Percentiles rank a stretch among this genome's conserved stretches.
phyloP scores from a whole-genome alignment of 2,329 filamentous ascomycete genomes.

The Graphium sp. region DNA sequence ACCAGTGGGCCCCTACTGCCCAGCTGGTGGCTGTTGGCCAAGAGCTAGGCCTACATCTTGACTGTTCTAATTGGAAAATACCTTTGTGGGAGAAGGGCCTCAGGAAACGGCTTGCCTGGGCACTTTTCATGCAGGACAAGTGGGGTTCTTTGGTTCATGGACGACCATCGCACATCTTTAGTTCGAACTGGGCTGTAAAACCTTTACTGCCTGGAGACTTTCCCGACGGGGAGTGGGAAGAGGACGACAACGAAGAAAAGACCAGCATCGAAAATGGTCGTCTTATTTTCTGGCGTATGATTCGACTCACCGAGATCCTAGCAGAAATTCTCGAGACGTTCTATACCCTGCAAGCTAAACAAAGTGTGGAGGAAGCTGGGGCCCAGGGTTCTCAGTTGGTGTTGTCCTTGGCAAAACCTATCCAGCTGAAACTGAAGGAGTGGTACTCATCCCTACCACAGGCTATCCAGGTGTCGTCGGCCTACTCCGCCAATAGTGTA shows the following conservation, averaged over 20 bases:
- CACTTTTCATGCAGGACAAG: conserved; percentile 83
- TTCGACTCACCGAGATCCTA: conserved; percentile 57
- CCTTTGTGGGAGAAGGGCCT: conserved; percentile 75
- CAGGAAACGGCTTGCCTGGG: conserved; percentile 77
- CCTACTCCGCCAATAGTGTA: conserved; percentile 17
- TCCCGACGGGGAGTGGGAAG: conserved; percentile 52
- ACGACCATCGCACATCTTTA: conserved; percentile 59
- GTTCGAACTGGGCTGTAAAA: conserved; percentile 61
- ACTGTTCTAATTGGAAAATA: conserved; percentile 77
- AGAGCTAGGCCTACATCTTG: conserved; percentile 76
- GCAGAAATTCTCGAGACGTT: conserved; percentile 71
- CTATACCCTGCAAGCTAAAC: conserved; percentile 64
- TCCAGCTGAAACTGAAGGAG: conserved; percentile 67
- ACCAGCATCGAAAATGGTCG: conserved; percentile 51
- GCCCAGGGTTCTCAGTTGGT: conserved; percentile 56
- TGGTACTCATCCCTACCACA: conserved; percentile 60
- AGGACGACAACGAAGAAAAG: conserved; percentile 42
- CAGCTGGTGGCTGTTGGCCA: conserved; percentile 78
- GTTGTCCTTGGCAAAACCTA: conserved; percentile 60
- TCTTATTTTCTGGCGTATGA: conserved; percentile 58
- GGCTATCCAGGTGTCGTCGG: conserved; percentile 49
- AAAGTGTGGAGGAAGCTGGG: conserved; percentile 48
- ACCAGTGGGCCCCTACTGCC: conserved; percentile 72
- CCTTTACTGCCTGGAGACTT: conserved; percentile 51
- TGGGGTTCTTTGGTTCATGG: conserved; percentile 80